phyloP scores from a whole-genome alignment of 352 stramenopile species.

The Globisporangium cederbergense region DNA sequence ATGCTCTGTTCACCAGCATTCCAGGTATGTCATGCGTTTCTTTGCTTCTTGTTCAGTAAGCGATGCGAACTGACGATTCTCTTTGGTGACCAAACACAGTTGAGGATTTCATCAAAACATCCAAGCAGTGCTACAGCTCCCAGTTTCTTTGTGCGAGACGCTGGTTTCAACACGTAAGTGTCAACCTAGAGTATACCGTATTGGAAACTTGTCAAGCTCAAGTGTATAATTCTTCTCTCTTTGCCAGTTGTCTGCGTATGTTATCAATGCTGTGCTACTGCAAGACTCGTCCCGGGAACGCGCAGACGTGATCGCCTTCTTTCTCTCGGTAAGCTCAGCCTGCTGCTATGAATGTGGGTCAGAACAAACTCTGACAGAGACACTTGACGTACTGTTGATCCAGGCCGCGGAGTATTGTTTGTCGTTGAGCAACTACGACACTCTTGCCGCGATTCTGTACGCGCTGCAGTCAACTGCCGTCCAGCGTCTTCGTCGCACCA shows the following conservation, averaged over 20 bases:
- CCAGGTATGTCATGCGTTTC: slow-evolving; percentile 33
- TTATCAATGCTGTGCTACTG: slow-evolving; percentile 76
- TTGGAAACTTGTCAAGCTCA: neutral
- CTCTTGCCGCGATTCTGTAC: slow-evolving; percentile 80
- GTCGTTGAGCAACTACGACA: slow-evolving; percentile 80
- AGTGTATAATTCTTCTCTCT: neutral
- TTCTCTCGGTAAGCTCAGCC: slow-evolving; percentile 48
- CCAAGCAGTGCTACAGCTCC: slow-evolving; percentile 46
- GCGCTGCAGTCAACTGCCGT: slow-evolving; percentile 85
- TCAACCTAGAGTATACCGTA: neutral
- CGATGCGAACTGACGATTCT: neutral
- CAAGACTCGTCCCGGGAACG: slow-evolving; percentile 65
- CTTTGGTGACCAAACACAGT: slow-evolving; percentile 29
- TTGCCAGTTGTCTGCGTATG: slow-evolving; percentile 67
- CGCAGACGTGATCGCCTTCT: slow-evolving; percentile 74
- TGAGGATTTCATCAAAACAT: slow-evolving; percentile 62
- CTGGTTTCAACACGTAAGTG: slow-evolving; percentile 84
- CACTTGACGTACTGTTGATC: neutral
- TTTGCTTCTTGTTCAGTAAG: neutral
- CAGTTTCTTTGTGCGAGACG: slow-evolving; percentile 67
- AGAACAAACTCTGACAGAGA: neutral
- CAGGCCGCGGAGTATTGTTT: slow-evolving; percentile 72
- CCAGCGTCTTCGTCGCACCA: slow-evolving; percentile 67
- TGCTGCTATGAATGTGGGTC: neutral
- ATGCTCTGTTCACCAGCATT: slow-evolving; percentile 79